These are phyloP conservation scores for Hygrophila difformis DNA, from an alignment of 257 asterid species.

Conservation along the genomic window DNA sequence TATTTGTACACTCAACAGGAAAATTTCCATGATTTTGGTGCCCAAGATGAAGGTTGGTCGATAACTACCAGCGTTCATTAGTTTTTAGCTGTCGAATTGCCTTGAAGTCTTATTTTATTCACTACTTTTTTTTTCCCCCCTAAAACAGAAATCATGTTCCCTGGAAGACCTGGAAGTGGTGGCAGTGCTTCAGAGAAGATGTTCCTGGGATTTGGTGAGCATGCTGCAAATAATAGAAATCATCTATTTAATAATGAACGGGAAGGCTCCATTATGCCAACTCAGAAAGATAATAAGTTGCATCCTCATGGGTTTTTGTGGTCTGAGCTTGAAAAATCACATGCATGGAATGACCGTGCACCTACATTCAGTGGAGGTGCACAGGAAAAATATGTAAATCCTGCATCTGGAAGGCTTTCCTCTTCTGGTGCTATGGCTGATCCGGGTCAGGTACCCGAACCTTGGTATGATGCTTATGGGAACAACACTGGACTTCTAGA, in stretches of 20 bases:
- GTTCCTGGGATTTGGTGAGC: constrained; percentile 32
- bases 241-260: constrained; percentile 27
- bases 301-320: constrained; percentile 74
- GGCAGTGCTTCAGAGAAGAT: constrained; percentile 45
- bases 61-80: constrained; percentile 13
- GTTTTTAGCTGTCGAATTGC: constrained; percentile 7
- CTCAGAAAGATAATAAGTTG: constrained; percentile 41
- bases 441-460: constrained; percentile 37
- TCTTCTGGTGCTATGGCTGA: constrained; percentile 36
- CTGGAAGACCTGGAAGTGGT: constrained; percentile 77
- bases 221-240: constrained; percentile 29
- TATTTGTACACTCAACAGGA: constrained; percentile 37
- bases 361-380: constrained; percentile 28
- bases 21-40: constrained; percentile 37
- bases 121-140: neutral
- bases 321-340: constrained; percentile 88
- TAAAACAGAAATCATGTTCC: constrained; percentile 64
- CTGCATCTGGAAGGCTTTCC: constrained; percentile 40
- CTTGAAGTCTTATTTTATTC: constrained; percentile 13
- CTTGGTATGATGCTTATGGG: constrained; percentile 52
- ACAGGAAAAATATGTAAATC: constrained; percentile 36
- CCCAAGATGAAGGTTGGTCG: constrained; percentile 67
- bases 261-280: constrained; percentile 31
- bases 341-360: constrained; percentile 43
- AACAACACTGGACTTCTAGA: constrained; percentile 41